Evolutionary conservation across 306 rosid genomes (phyloP).

Genomic region (Glycine latifolia): DNA sequence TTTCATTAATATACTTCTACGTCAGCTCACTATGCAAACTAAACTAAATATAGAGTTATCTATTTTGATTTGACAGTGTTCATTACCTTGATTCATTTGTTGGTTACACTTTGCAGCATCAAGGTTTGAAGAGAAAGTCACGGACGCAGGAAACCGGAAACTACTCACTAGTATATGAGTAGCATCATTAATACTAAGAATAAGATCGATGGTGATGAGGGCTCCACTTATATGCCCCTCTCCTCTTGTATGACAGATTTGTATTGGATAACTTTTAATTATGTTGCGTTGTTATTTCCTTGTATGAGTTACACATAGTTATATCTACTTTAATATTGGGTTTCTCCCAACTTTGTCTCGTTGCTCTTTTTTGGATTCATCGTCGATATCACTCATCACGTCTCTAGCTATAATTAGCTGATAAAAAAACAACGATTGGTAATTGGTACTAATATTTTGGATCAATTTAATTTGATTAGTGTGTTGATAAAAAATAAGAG

Average conservation of each 20-base stretch:
- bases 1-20: not conserved
- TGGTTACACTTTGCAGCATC: constrained; percentile 16
- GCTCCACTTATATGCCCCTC: not conserved
- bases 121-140: constrained; percentile 9
- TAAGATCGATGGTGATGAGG: not conserved
- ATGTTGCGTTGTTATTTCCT: not conserved
- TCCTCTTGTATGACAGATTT: not conserved
- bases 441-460: too few species aligned
- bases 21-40: not conserved
- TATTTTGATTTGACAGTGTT: not conserved
- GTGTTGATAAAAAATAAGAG: not conserved
- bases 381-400: not conserved
- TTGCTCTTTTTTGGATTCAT: not conserved
- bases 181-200: not conserved
- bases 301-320: not conserved
- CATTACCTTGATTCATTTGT: not conserved
- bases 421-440: not conserved
- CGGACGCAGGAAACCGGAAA: not conserved
- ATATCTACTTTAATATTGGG: not conserved
- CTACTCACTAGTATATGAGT: constrained; percentile 29
- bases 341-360: not conserved
- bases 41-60: not conserved
- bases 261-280: not conserved
- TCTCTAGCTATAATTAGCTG: not conserved
- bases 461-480: not conserved